Evolutionary conservation across 768 basidiomycete genomes (phyloP), one percentile per base, ranked within the genome.

Genomic region (Pleurotus sapidus): DNA sequence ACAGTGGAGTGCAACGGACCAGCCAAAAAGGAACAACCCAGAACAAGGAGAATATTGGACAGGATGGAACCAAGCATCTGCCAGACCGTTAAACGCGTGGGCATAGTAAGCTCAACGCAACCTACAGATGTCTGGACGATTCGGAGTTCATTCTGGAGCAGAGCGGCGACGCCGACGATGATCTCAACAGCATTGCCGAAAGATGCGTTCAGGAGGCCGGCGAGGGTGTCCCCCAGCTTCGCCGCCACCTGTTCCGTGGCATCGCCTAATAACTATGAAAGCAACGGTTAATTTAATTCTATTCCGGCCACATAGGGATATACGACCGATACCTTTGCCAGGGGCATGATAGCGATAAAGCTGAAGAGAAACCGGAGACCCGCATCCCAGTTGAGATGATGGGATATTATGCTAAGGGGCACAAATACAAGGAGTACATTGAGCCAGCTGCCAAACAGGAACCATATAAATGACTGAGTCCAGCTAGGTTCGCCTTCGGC

Each of bases 41-140:
- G 77, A 15, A 98, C 94, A 38, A 97, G 78, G 7, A 97, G 81
- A 39, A 95, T 76, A 71, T 97, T 97, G 11, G 93, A 95, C 39
- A 97, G 73, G 59, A 97, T 91, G 25, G 92, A 94, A 17, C 94
- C 95, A 46, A 97, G 81, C 82, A 96, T 86, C 90, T 91, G 61
- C 12, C 2, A 23, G n/a, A n/a, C 25, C 11, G 25, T 17, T 17
- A 8, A 45, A 25, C 42, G 37, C 27, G 42, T 15, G 38, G 24
- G 39, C 14, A 24, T n/a, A 11, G 17, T 17, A n/a, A 48, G 49
- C 6, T n/a, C 15, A 15, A 11, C 34, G 17, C 4, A 27, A 65
- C 83, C 59, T 58, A 91, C 89, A 38, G 93, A 95, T 25, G 92
- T 95, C 71, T 97, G 93, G 2, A 97, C 95, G 64, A 97, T 89